Evolutionary conservation across 2,329 filamentous ascomycete species (phyloP).

Genomic region (Rhinocladiella similis): DNA sequence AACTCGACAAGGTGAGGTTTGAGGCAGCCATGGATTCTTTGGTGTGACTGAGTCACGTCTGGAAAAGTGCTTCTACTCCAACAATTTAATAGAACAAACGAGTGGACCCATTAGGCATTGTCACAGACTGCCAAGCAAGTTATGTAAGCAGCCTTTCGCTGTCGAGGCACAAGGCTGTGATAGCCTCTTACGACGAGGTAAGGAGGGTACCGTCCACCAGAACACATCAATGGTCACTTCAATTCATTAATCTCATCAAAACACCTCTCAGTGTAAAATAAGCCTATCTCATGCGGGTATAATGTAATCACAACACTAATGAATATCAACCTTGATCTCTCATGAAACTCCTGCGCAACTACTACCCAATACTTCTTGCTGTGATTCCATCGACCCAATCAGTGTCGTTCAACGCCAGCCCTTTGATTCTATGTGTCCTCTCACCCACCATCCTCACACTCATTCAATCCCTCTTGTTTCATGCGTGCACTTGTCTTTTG

Average conservation of each 20-base stretch:
- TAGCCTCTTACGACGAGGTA: not conserved
- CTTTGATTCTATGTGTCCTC: too few relatives aligned
- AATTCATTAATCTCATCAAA: too few relatives aligned
- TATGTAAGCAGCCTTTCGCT: not conserved
- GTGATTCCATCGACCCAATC: not conserved
- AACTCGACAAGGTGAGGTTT: not conserved
- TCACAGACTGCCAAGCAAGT: not conserved
- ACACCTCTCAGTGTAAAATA: too few relatives aligned
- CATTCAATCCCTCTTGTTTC: not conserved
- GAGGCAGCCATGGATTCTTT: not conserved
- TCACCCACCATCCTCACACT: not conserved
- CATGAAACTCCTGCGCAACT: not conserved
- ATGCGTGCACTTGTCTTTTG: constrained; percentile 1
- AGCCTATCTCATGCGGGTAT: not conserved
- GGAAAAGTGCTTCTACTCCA: not conserved
- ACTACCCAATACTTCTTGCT: not conserved
- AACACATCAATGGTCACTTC: too few relatives aligned
- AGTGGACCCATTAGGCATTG: not conserved
- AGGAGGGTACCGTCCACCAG: too few relatives aligned
- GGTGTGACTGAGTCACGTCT: not conserved
- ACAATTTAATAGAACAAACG: not conserved
- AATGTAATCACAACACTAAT: not conserved
- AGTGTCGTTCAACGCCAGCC: not conserved
- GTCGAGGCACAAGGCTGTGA: not conserved
- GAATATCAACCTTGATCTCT: not conserved